Evolutionary conservation across 768 basidiomycete species (phyloP).

Genomic region (Boletellus ananas): DNA sequence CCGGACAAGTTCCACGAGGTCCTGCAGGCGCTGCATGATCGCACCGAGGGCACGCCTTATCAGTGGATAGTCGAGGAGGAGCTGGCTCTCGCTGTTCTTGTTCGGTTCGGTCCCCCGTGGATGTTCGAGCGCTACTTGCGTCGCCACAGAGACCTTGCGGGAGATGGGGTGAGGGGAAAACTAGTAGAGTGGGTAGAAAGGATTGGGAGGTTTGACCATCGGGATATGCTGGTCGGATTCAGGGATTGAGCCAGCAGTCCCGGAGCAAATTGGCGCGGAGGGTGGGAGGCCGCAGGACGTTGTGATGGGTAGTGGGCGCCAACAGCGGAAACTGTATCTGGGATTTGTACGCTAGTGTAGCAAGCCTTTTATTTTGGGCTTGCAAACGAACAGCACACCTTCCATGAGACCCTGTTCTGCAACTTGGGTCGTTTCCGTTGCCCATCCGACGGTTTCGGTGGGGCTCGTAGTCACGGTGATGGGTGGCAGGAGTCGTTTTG

Average conservation of each 20-base stretch:
- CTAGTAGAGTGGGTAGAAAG: slow-evolving; percentile 15
- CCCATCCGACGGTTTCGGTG: too few relatives aligned
- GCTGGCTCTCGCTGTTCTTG: slow-evolving; percentile 19
- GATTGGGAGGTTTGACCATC: slow-evolving; percentile 22
- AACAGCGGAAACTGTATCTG: too few relatives aligned
- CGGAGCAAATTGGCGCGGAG: background rate
- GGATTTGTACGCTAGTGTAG: too few relatives aligned
- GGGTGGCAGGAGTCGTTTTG: too few relatives aligned
- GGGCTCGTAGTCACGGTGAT: too few relatives aligned
- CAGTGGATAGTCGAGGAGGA: slow-evolving; percentile 27
- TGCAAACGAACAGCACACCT: too few relatives aligned
- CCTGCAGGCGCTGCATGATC: slow-evolving; percentile 26
- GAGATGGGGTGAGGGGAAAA: slow-evolving; percentile 11
- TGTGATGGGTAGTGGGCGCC: slow-evolving; percentile 4
- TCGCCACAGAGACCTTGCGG: slow-evolving; percentile 20
- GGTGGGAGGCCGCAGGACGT: background rate
- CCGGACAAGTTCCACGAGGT: slow-evolving; percentile 19
- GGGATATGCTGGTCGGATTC: slow-evolving; percentile 20
- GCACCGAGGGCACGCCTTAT: slow-evolving; percentile 17
- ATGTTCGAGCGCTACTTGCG: slow-evolving; percentile 26
- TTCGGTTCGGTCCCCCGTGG: slow-evolving; percentile 23
- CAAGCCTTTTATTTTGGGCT: too few relatives aligned
- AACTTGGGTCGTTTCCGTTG: too few relatives aligned
- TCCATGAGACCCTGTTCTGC: too few relatives aligned
- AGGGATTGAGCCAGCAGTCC: slow-evolving; percentile 2